Conservation (phyloP, 176 grass and related monocot species). For the Bonia amplexicaulis region DNA sequence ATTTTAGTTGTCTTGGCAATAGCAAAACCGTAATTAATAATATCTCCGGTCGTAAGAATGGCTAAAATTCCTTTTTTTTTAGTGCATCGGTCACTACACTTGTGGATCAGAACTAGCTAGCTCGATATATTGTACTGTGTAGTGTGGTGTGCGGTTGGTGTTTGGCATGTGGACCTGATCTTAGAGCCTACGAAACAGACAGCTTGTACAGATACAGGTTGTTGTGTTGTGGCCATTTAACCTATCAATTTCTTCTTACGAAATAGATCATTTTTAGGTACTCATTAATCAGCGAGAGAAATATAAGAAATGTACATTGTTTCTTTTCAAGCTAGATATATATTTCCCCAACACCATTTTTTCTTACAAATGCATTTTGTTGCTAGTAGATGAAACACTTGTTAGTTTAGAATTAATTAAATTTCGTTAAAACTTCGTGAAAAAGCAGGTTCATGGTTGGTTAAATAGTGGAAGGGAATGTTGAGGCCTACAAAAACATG, state of each 20-base stretch:
- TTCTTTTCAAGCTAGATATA: neutral
- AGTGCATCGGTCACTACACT: neutral
- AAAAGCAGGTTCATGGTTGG: neutral
- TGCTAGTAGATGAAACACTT: neutral
- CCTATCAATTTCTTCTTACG: neutral
- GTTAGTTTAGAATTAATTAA: neutral
- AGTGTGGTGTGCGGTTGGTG: conserved; percentile 44
- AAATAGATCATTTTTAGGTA: neutral
- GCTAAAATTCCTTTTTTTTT: neutral
- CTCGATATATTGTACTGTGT: conserved; percentile 19
- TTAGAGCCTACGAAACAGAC: conserved; percentile 45
- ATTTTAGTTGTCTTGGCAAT: no score
- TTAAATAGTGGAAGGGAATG: neutral
- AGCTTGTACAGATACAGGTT: conserved; percentile 25
- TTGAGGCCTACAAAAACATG: neutral
- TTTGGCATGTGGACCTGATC: conserved; percentile 43
- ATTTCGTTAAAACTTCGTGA: neutral
- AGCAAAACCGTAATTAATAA: no score
- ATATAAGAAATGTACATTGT: no score
- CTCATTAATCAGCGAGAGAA: no score
- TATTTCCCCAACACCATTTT: neutral
- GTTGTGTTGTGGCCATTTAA: conserved; percentile 16
- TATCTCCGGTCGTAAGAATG: neutral
- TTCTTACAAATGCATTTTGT: neutral
- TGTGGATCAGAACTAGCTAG: neutral